A percentile compares a stretch with the other conserved stretches of the same genome.
Conservation (phyloP, 1,139 yeast species). For the Protomyces inouyei region DNA sequence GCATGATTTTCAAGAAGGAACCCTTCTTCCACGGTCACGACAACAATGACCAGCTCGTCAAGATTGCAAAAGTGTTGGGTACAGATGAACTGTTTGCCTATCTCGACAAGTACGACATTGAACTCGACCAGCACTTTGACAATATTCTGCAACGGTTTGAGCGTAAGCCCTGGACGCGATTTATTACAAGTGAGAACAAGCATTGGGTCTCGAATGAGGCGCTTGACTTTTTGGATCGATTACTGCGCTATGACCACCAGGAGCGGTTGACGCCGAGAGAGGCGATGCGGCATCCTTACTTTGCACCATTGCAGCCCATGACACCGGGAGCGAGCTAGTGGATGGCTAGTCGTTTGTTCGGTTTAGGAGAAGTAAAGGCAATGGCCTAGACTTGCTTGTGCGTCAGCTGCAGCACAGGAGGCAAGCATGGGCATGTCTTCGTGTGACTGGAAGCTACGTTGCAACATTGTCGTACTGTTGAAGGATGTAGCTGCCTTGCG, state of each 20-base stretch:
- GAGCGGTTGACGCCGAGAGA: constrained; percentile 90
- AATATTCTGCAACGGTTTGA: constrained; percentile 69
- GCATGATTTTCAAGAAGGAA: constrained; percentile 90
- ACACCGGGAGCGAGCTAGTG: not conserved
- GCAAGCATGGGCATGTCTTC: no score
- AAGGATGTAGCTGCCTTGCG: no score
- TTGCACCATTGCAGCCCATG: constrained; percentile 41
- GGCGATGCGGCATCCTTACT: constrained; percentile 84
- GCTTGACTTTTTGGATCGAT: constrained; percentile 73
- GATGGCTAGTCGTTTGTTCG: no score
- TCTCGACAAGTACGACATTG: constrained; percentile 68
- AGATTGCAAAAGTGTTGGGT: constrained; percentile 89
- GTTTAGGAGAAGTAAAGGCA: no score
- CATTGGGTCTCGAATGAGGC: constrained; percentile 66
- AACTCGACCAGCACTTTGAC: constrained; percentile 75
- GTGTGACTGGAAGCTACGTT: no score
- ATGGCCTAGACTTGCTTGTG: no score
- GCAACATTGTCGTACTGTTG: no score
- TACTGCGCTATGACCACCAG: constrained; percentile 88
- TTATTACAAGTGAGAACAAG: constrained; percentile 68
- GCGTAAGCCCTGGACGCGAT: constrained; percentile 82
- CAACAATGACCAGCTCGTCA: constrained; percentile 91
- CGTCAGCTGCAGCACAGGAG: no score
- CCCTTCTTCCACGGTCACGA: constrained; percentile 97
- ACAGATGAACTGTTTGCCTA: constrained; percentile 75